Base-by-base conservation (phyloP, 2,329 filamentous ascomycete species). In the Alternaria dauci region DNA sequence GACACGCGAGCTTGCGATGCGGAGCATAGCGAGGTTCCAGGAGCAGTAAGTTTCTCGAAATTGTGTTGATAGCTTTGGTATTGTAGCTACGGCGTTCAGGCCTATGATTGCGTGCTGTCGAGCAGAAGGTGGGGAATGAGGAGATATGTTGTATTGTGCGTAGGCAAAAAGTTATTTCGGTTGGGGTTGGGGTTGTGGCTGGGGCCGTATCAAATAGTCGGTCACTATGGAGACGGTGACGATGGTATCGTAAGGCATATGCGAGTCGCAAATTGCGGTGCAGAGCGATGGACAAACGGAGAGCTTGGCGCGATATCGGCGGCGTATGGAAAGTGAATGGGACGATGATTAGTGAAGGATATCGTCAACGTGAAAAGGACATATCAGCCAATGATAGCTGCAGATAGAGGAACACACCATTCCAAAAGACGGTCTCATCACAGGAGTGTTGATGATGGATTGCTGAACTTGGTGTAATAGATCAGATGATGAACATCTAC, bases 271-370 rank as follows among this genome's bases (percentile, higher is more conserved):
- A 32, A 41, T 42, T 20, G 44, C 25, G 23, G 3, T 44, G 41
- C 23, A 34, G 34, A 56, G 34, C 28, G 38, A 38, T 38, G 46
- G 25, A 48, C 53, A 60, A 60, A 42, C 47, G 28, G 34, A 58
- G 23, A 28, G 9, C 58, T 52, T 60, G 53, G 58, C 53, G 20
- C 25, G 34, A 25, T n/a, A 23, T 38, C 38, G 38, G 51, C 11
- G 44, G 12, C 34, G 30, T 16, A 18, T 30, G 14, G 18, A 38
- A 9, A 48, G 58, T 58, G 58, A 52, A 60, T 32, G 14, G 41
- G 12, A 32, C 23, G 38, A n/a, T 26, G 42, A 54, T 14, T 8
- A 36, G 16, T 11, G 28, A 8, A 14, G 14, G 18, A 20, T 36
- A 3, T 34, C 18, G 12, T 34, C 46, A 9, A 28, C 34, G 11